A percentile compares a stretch with the other conserved stretches of the same genome.
Evolutionary conservation across 305 asterid species (phyloP).

Genomic region (Andrographis paniculata): DNA sequence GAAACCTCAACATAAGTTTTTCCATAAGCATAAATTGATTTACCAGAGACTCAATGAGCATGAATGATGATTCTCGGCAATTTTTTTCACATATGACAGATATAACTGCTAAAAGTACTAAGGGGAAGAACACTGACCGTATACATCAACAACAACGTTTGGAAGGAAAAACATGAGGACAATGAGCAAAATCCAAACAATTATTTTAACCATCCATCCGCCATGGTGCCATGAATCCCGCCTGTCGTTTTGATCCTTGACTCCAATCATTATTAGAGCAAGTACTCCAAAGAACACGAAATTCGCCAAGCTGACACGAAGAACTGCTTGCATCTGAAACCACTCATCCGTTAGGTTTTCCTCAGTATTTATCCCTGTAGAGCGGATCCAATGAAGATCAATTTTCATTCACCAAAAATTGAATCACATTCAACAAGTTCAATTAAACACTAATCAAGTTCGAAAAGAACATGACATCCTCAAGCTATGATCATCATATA

Average conservation of each 20-base stretch:
- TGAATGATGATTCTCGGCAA: too few species aligned
- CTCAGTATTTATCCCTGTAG: constrained; percentile 77
- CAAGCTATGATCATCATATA: too few species aligned
- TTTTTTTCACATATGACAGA: not conserved
- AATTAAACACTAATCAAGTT: too few species aligned
- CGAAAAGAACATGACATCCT: too few species aligned
- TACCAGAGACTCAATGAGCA: not conserved
- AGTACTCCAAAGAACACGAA: constrained; percentile 77
- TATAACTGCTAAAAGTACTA: too few species aligned
- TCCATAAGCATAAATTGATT: too few species aligned
- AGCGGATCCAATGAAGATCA: constrained; percentile 16
- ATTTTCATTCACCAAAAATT: too few species aligned
- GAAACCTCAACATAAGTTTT: too few species aligned
- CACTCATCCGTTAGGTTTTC: constrained; percentile 61
- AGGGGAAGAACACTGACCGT: constrained; percentile 38
- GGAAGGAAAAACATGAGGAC: constrained; percentile 91
- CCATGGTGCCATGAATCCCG: constrained; percentile 89
- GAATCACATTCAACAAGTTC: too few species aligned
- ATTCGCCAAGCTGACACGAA: constrained; percentile 93
- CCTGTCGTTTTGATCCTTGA: constrained; percentile 84
- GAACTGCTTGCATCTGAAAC: constrained; percentile 84
- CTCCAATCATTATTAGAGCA: constrained; percentile 77
- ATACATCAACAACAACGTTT: constrained; percentile 42
- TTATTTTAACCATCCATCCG: constrained; percentile 74
- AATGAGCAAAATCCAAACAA: constrained; percentile 68